Evolutionary conservation across 2,329 filamentous ascomycete species (phyloP).

Genomic region (Tolypocladium paradoxum): DNA sequence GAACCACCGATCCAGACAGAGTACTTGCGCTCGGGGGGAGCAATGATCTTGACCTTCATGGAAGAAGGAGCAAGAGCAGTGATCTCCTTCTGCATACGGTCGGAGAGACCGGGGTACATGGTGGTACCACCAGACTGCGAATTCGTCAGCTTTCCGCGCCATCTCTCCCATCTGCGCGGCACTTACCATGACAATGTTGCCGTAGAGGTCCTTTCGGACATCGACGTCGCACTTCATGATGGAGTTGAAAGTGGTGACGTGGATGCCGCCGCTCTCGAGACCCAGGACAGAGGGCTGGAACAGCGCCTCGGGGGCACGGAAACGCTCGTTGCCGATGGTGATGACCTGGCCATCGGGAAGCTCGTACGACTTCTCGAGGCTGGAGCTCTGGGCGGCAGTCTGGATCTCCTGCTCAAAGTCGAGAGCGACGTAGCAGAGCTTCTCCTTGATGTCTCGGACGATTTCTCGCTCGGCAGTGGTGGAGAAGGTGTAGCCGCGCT

Average conservation of each 20-base stretch:
- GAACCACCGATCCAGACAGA: slow-evolving; percentile 99
- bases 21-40: slow-evolving; percentile 99
- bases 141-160: not conserved
- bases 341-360: slow-evolving; percentile 99
- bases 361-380: slow-evolving; percentile 99
- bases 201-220: slow-evolving; percentile 99
- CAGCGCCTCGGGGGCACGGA: slow-evolving; percentile 98
- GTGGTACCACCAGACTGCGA: slow-evolving; percentile 96
- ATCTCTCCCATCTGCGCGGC: not conserved
- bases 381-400: slow-evolving; percentile 97
- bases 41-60: slow-evolving; percentile 99
- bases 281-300: slow-evolving; percentile 98
- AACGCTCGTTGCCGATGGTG: slow-evolving; percentile 99
- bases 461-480: slow-evolving; percentile 99
- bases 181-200: slow-evolving; percentile 99
- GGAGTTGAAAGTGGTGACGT: slow-evolving; percentile 99
- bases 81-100: slow-evolving; percentile 99
- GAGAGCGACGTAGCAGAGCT: slow-evolving; percentile 99
- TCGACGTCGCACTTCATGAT: slow-evolving; percentile 99
- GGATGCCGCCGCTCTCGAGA: slow-evolving; percentile 97
- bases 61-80: slow-evolving; percentile 97
- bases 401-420: slow-evolving; percentile 99
- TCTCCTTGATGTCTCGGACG: slow-evolving; percentile 99
- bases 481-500: slow-evolving; percentile 99
- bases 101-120: slow-evolving; percentile 99